phyloP scores from a whole-genome alignment of 768 basidiomycete genomes.

The Leccinum ochraceum region DNA sequence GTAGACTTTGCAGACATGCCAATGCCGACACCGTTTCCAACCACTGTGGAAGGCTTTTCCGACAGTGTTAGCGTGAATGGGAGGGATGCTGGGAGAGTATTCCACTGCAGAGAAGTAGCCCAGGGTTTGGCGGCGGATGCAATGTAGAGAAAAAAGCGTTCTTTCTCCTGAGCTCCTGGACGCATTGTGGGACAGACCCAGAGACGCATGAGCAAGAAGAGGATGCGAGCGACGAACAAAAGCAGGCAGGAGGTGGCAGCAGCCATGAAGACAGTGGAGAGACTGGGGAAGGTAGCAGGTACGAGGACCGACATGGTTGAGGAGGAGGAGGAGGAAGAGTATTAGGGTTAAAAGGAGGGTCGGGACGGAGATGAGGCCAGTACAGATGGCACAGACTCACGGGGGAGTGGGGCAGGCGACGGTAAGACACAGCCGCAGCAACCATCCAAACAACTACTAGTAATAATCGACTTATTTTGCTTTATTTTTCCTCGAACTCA shows the following conservation, averaged over 20 bases:
- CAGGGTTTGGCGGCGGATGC: conserved; percentile 12
- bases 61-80: conserved; percentile 25
- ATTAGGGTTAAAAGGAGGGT: conserved; percentile 20
- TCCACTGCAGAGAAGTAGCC: conserved; percentile 27
- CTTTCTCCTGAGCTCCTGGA: conserved; percentile 21
- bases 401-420: conserved; percentile 13
- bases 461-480: conserved; percentile 20
- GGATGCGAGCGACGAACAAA: conserved; percentile 32
- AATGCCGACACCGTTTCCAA: conserved; percentile 9
- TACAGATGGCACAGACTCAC: conserved; percentile 8
- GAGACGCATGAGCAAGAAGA: conserved; percentile 29
- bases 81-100: conserved; percentile 28
- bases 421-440: conserved; percentile 17
- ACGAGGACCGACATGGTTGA: conserved; percentile 34
- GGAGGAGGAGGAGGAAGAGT: neutral
- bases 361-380: conserved; percentile 29
- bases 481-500: conserved; percentile 19
- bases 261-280: conserved; percentile 35
- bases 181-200: conserved; percentile 25
- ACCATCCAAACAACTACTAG: neutral
- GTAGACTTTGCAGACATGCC: conserved; percentile 12
- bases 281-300: conserved; percentile 29
- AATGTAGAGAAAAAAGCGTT: neutral
- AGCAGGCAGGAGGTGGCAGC: conserved; percentile 29
- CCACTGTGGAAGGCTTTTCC: conserved; percentile 23